These are phyloP conservation scores for Stephania yunnanensis DNA, from an alignment of 164 flowering plant genomes.

Conservation along the genomic window DNA sequence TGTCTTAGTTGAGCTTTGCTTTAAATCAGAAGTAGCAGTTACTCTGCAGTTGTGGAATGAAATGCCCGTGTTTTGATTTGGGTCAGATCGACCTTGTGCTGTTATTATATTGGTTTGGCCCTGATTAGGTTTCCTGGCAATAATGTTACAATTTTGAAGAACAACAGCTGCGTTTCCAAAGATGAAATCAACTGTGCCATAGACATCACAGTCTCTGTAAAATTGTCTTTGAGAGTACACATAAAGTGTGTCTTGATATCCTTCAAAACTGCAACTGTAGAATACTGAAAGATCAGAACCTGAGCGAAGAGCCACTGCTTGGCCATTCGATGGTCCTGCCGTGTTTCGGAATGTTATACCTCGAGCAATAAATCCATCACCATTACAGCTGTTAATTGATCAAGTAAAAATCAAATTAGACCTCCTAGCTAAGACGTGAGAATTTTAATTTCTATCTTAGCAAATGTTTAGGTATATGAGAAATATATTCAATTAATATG, in stretches of 20 bases:
- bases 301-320: slow-evolving; percentile 68
- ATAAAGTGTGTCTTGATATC: slow-evolving; percentile 74
- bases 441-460: background rate
- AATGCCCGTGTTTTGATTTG: slow-evolving; percentile 71
- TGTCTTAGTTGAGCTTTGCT: slow-evolving; percentile 17
- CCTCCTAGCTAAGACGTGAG: background rate
- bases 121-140: slow-evolving; percentile 36
- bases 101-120: slow-evolving; percentile 48
- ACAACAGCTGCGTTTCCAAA: slow-evolving; percentile 76
- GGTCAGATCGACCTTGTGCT: slow-evolving; percentile 64
- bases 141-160: slow-evolving; percentile 55
- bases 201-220: slow-evolving; percentile 57
- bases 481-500: too few species aligned
- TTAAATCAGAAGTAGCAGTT: slow-evolving; percentile 41
- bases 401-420: background rate
- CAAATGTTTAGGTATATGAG: too few species aligned
- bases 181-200: slow-evolving; percentile 69
- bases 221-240: slow-evolving; percentile 60
- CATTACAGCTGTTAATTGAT: slow-evolving; percentile 18
- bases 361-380: slow-evolving; percentile 32
- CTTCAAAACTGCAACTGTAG: slow-evolving; percentile 62
- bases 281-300: slow-evolving; percentile 62
- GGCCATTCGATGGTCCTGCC: slow-evolving; percentile 51
- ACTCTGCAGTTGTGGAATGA: slow-evolving; percentile 43
- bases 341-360: slow-evolving; percentile 61